A percentile compares a stretch with the other conserved stretches of the same genome.
These are phyloP conservation scores for Cantharellus cinnabarinus DNA, from an alignment of 768 basidiomycete genomes.

Conservation along the genomic window DNA sequence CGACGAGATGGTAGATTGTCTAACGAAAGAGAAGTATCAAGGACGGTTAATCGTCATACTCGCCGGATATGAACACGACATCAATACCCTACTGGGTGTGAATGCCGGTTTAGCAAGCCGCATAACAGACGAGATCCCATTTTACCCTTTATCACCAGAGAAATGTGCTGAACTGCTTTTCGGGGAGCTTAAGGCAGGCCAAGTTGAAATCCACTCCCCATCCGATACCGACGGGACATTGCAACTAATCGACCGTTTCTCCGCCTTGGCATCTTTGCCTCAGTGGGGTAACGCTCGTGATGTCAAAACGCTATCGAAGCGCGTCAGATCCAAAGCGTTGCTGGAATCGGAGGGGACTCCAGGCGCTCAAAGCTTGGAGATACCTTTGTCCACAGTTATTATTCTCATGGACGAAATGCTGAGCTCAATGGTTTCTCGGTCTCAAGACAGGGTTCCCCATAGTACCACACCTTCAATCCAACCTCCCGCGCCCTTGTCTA, in stretches of 20 bases:
- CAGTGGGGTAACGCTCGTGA: constrained; percentile 58
- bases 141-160: constrained; percentile 29
- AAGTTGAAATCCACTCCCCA: constrained; percentile 17
- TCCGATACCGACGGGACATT: constrained; percentile 22
- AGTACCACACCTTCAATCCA: neutral
- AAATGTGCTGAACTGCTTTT: constrained; percentile 31
- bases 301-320: constrained; percentile 31
- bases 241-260: constrained; percentile 1
- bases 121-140: constrained; percentile 39
- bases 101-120: constrained; percentile 49
- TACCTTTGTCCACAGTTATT: constrained; percentile 14
- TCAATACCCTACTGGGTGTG: constrained; percentile 35
- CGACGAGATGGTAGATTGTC: constrained; percentile 43
- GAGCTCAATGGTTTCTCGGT: neutral
- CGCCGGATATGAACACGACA: constrained; percentile 50
- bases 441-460: neutral
- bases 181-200: constrained; percentile 23
- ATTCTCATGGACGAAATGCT: constrained; percentile 12
- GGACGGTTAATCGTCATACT: constrained; percentile 44
- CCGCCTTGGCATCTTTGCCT: constrained; percentile 23
- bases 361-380: constrained; percentile 10
- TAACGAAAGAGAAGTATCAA: constrained; percentile 38
- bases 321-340: constrained; percentile 26
- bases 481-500: neutral
- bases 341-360: constrained; percentile 9